phyloP scores from a whole-genome alignment of 495 filamentous ascomycete species.

The Hypomontagnella monticulosa region DNA sequence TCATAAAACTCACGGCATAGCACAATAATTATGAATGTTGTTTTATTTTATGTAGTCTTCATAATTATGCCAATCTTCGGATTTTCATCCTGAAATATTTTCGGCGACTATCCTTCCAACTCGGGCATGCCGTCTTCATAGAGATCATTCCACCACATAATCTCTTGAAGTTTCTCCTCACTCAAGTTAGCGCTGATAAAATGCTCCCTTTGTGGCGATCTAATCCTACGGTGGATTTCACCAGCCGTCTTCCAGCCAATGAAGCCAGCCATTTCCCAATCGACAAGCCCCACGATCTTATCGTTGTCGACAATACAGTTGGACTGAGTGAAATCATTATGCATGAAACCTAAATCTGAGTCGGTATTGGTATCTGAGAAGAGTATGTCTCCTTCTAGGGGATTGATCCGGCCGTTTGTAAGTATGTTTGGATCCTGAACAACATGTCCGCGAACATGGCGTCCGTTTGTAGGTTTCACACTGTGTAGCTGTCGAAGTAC shows the following conservation, averaged over 20 bases:
- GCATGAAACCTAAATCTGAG: conserved; percentile 50
- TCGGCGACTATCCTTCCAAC: no score
- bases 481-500: conserved; percentile 37
- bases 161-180: neutral
- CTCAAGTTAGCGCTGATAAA: conserved; percentile 47
- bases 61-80: no score
- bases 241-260: conserved; percentile 53
- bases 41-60: no score
- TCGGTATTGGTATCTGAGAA: conserved; percentile 44
- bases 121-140: no score
- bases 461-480: conserved; percentile 17
- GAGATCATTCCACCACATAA: neutral
- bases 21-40: no score
- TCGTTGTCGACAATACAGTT: conserved; percentile 55
- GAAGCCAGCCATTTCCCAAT: conserved; percentile 58
- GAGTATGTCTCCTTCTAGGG: conserved; percentile 46
- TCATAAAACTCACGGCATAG: no score
- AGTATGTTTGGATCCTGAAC: conserved; percentile 49
- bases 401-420: conserved; percentile 5
- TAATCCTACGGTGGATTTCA: conserved; percentile 47
- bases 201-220: conserved; percentile 52
- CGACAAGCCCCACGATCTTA: conserved; percentile 53
- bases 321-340: conserved; percentile 52
- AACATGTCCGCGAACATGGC: conserved; percentile 44
- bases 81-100: no score